Percentiles rank a stretch among this genome's conserved stretches.
Conservation (phyloP, 1,284 basidiomycete species). For the Malassezia equina region DNA sequence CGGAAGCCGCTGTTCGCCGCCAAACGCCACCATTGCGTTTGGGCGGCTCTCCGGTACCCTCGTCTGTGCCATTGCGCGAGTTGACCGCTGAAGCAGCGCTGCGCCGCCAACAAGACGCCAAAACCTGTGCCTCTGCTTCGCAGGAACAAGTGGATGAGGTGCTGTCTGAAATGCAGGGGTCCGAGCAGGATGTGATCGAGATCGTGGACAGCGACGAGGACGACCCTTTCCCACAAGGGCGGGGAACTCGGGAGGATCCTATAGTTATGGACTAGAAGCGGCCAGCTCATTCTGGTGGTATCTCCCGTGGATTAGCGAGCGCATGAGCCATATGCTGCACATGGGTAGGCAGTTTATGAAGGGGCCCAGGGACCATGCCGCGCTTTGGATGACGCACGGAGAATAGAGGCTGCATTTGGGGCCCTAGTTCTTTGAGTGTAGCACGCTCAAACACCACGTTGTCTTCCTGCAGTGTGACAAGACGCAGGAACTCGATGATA, state of each 20-base stretch:
- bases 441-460: neutral
- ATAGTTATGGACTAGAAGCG: neutral
- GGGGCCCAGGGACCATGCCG: constrained; percentile 5
- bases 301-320: neutral
- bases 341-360: neutral
- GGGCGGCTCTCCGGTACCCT: neutral
- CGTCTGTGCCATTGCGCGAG: neutral
- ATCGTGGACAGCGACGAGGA: constrained; percentile 11
- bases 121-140: constrained; percentile 10
- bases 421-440: neutral
- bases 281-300: neutral
- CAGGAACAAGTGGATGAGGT: neutral
- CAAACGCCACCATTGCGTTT: neutral
- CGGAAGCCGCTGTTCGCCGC: neutral
- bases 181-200: neutral
- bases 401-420: constrained; percentile 8
- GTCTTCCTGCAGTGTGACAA: neutral
- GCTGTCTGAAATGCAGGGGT: neutral
- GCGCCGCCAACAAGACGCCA: constrained; percentile 1
- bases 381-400: constrained; percentile 9
- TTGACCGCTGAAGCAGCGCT: constrained; percentile 16
- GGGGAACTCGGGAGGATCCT: neutral
- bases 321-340: constrained; percentile 5
- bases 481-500: constrained; percentile 3
- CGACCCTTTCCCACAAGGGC: neutral